Base-by-base conservation (phyloP, 768 basidiomycete species). In the Piloderma croceum region DNA sequence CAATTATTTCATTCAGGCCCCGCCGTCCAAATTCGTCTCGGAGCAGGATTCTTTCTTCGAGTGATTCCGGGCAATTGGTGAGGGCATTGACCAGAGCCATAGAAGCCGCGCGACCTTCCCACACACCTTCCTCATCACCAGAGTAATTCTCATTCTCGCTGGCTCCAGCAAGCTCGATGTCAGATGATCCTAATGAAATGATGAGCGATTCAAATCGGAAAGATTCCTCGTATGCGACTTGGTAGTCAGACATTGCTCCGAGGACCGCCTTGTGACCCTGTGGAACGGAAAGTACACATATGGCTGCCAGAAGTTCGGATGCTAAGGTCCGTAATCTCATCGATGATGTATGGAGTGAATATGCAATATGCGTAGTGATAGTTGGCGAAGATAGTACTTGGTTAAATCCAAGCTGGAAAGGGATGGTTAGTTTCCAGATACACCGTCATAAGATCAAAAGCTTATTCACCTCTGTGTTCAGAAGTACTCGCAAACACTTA, bases 121-220 rank as follows among this genome's bases (percentile, higher is more conserved):
- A 94, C 12, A 2, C 80, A 53, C 1, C 80, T 81, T 10, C 81
- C 40, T 81, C 77, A 41, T 69, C 64, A 12, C 64, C 64, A 41
- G 68, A 62, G 2, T 57, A 60, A 39, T 51, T 49, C 1, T 60
- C 55, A 17, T 46, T 59, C 58, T 39, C 45, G 31, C 38, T 68
- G 55, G 34, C 51, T 41, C 48, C 74, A 55, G 41, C 54, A 44
- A 32, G 33, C 18, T 68, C 67, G 34, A 56, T 45, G 36, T 81
- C 78, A 2, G 74, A 69, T 7, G 81, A 56, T 11, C 71, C 72
- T 33, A 94, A 65, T 6, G 76, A 76, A 0, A 67, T 64, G 7
- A 96, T 70, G 17, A 94, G 65, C 19, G 72, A 77, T 50, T 90
- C 79, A 51, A 96, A 93, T 4, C 92, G 81, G 51, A 87, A 88